phyloP scores from a whole-genome alignment of 108 stramenopile species.

The Nitzschia sp. region DNA sequence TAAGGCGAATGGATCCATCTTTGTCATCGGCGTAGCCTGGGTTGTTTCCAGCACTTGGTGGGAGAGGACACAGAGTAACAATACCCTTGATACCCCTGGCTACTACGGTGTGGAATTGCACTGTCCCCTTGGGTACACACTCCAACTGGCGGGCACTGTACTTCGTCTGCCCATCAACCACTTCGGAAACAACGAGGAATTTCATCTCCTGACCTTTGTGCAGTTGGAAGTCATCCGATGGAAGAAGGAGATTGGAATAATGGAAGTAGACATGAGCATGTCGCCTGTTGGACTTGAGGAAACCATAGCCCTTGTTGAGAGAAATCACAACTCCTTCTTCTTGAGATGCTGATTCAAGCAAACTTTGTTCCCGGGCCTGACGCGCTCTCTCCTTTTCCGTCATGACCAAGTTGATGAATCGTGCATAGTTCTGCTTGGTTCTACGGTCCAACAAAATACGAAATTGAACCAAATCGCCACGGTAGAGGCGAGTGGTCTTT shows the following conservation, averaged over 20 bases:
- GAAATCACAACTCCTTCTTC: slow-evolving; percentile 68
- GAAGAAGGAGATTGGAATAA: slow-evolving; percentile 45
- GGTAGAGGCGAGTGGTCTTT: slow-evolving; percentile 34
- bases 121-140: slow-evolving; percentile 59
- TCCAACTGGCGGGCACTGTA: slow-evolving; percentile 62
- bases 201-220: slow-evolving; percentile 70
- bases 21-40: slow-evolving; percentile 20
- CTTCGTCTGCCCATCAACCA: slow-evolving; percentile 19
- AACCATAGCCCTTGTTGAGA: slow-evolving; percentile 66
- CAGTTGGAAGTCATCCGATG: slow-evolving; percentile 39
- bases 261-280: slow-evolving; percentile 74
- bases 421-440: slow-evolving; percentile 55
- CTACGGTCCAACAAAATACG: slow-evolving; percentile 58
- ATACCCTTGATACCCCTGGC: slow-evolving; percentile 67
- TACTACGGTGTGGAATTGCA: slow-evolving; percentile 59
- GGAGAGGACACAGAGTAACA: slow-evolving; percentile 54
- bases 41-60: slow-evolving; percentile 29
- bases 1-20: slow-evolving; percentile 49
- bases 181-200: slow-evolving; percentile 59
- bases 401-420: slow-evolving; percentile 56
- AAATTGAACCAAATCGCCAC: slow-evolving; percentile 68
- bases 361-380: slow-evolving; percentile 39
- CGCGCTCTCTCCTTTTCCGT: slow-evolving; percentile 60
- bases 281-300: slow-evolving; percentile 53
- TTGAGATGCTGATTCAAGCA: slow-evolving; percentile 57